Evolutionary conservation across 352 stramenopile genomes (phyloP), one percentile per base, ranked within the genome.

Genomic region (Paralagenidium karlingii): DNA sequence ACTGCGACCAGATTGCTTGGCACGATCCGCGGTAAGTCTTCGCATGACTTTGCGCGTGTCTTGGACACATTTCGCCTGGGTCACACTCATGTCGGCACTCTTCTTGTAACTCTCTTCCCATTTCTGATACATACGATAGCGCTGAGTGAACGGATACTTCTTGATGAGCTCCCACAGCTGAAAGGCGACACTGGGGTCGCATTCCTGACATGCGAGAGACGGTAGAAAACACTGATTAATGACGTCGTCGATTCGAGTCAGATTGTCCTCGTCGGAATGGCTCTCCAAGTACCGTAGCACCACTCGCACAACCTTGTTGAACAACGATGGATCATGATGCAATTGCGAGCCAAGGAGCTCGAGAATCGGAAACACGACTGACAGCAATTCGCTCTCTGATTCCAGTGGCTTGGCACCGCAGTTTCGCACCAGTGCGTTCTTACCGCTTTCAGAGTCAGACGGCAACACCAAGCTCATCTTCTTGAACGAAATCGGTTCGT

Each of bases 91-190:
- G 19, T 71, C 56, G 2, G 74, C 61, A 28, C 50, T 69, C 22
- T 53, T 69, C 4, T 55, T 38, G 41, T 89, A 89, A 21, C 67
- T 51, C 2, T 60, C 58, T 20, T 85, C 62, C 78, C 78, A 92
- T 16, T 80, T 55, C 30, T 86, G 60, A 41, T 92, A 92, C 40
- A 92, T 53, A 13, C 66, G 56, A 40, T 92, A 92, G 8, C 78
- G 70, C 41, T 86, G 64, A 27, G 86, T 69, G 38, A 78, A 89
- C 25, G 73, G 63, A 24, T 78, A 74, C 13, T 49, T 41, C 48
- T 92, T 92, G 19, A 92, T 43, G 30, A 89, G 34, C 16, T 92
- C 78, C 78, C 78, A 92, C n/a, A 89, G 38, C 37, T 84, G 55
- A 44, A 87, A 87, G 6, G 75, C 58, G 3, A 61, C 69, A 40